Conservation (phyloP, 345 rosid species). For the Punica granatum region DNA sequence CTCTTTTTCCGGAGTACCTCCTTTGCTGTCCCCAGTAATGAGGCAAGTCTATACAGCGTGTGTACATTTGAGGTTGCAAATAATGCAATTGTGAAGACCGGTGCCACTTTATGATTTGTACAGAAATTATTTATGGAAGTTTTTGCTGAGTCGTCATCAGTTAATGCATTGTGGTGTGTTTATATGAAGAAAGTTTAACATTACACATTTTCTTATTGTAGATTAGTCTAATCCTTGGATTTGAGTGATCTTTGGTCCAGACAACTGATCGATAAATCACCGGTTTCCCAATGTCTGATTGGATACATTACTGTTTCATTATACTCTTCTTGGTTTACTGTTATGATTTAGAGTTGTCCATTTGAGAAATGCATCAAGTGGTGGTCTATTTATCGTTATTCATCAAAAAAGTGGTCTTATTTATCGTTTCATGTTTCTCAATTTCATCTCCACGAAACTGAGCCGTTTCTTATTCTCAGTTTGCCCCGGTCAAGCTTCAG, state of each 20-base stretch:
- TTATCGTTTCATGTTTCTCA: no score
- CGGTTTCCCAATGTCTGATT: neutral
- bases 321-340: neutral
- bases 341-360: neutral
- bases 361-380: neutral
- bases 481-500: no score
- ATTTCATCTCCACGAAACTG: no score
- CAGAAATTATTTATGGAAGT: constrained; percentile 17
- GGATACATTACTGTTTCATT: neutral
- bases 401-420: no score
- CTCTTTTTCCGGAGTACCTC: constrained; percentile 4
- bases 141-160: neutral
- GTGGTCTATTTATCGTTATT: no score
- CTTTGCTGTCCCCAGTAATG: constrained; percentile 17
- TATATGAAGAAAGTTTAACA: neutral
- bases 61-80: constrained; percentile 39
- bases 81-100: constrained; percentile 25
- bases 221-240: neutral
- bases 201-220: neutral
- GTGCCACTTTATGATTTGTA: constrained; percentile 24
- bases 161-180: neutral
- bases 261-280: neutral
- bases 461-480: no score
- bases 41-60: constrained; percentile 19
- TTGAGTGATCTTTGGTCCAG: neutral